Conservation (phyloP, 495 filamentous ascomycete genomes). For the Rostrohypoxylon terebratum region DNA sequence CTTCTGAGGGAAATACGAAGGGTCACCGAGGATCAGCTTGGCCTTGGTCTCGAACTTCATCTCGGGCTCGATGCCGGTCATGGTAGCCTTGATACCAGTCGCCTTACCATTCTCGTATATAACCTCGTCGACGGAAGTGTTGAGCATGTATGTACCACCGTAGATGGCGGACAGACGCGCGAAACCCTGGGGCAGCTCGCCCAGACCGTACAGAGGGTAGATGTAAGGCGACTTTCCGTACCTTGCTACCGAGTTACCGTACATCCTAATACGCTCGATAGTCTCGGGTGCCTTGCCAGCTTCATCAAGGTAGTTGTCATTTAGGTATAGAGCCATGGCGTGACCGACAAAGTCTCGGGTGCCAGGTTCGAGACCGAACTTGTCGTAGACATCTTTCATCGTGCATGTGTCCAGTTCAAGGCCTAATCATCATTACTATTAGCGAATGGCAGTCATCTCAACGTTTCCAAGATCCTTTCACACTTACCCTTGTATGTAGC, state of each 20-base stretch:
- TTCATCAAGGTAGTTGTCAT: conserved; percentile 84
- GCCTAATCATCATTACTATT: conserved; percentile 63
- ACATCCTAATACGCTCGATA: conserved; percentile 92
- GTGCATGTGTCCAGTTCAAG: conserved; percentile 81
- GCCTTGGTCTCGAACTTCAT: conserved; percentile 97
- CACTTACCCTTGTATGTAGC: conserved; percentile 85
- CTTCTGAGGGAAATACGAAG: conserved; percentile 95
- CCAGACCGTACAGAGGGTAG: conserved; percentile 97
- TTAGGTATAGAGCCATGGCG: conserved; percentile 95
- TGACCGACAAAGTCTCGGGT: conserved; percentile 98
- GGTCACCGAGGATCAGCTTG: conserved; percentile 95
- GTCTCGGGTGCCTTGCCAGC: conserved; percentile 82
- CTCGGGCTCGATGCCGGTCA: conserved; percentile 82
- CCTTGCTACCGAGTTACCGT: conserved; percentile 96
- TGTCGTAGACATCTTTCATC: conserved; percentile 98
- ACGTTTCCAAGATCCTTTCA: background rate
- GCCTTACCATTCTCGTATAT: conserved; percentile 84
- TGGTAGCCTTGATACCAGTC: conserved; percentile 94
- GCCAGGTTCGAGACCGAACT: conserved; percentile 90
- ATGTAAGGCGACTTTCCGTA: conserved; percentile 99
- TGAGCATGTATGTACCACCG: conserved; percentile 99
- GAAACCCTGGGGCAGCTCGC: conserved; percentile 98
- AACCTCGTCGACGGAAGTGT: conserved; percentile 91
- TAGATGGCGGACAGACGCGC: conserved; percentile 97
- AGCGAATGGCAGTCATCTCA: background rate